phyloP scores from a whole-genome alignment of 805 yeast species.

The Metschnikowia kofuensis region DNA sequence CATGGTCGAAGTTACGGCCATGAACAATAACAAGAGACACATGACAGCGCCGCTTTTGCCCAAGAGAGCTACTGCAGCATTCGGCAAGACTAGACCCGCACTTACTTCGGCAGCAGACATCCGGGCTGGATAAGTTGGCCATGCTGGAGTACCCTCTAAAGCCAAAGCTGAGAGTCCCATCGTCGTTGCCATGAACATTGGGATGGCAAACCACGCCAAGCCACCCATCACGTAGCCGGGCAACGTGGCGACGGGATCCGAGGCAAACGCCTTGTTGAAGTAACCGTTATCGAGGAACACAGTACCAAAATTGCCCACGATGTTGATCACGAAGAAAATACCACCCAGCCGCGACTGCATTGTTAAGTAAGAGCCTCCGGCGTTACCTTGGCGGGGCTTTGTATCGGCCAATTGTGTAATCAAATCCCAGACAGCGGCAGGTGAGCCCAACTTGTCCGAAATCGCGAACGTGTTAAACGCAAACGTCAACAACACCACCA shows the following conservation, averaged over 20 bases:
- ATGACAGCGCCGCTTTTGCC: constrained; percentile 90
- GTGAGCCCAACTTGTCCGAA: constrained; percentile 69
- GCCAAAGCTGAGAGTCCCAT: constrained; percentile 84
- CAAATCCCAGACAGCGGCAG: constrained; percentile 73
- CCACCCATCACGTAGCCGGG: constrained; percentile 91
- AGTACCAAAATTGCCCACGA: constrained; percentile 87
- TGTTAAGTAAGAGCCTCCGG: constrained; percentile 83
- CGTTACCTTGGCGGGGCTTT: constrained; percentile 73
- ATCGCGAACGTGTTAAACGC: constrained; percentile 77
- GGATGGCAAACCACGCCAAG: constrained; percentile 87
- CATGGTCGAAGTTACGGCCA: constrained; percentile 92
- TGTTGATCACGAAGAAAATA: constrained; percentile 79
- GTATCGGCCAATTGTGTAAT: constrained; percentile 57
- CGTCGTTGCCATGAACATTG: constrained; percentile 76
- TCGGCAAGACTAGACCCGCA: constrained; percentile 75
- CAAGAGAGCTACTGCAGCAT: constrained; percentile 77
- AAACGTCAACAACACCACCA: constrained; percentile 72
- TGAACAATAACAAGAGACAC: constrained; percentile 71
- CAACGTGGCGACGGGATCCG: constrained; percentile 76
- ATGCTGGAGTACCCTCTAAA: constrained; percentile 61
- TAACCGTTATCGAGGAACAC: constrained; percentile 85
- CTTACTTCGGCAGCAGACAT: constrained; percentile 66
- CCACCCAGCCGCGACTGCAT: constrained; percentile 86
- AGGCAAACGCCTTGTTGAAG: constrained; percentile 86
- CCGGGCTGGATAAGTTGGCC: constrained; percentile 76